phyloP scores from a whole-genome alignment of 2,329 filamentous ascomycete genomes.

The Hypomyces perniciosus region DNA sequence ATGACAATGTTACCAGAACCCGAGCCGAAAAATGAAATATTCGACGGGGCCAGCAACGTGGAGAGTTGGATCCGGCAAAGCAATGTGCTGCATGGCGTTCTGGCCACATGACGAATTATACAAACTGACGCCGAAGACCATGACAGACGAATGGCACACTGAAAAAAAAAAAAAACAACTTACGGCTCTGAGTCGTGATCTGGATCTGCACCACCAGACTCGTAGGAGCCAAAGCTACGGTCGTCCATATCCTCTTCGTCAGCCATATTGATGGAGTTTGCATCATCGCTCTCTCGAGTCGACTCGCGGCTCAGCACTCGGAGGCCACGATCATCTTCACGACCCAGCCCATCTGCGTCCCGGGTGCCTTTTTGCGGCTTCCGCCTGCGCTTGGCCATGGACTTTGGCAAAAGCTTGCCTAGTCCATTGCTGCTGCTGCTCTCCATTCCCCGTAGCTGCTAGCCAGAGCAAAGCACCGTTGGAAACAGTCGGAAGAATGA shows the following conservation, averaged over 20 bases:
- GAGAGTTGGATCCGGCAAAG: too few relatives aligned
- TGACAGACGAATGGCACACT: background rate
- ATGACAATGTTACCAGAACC: too few relatives aligned
- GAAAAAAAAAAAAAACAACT: constrained; percentile 3
- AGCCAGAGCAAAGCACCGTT: background rate
- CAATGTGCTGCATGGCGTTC: too few relatives aligned
- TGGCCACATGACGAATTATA: too few relatives aligned
- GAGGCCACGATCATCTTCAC: constrained; percentile 25
- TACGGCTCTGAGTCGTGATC: constrained; percentile 22
- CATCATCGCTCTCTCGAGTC: constrained; percentile 31
- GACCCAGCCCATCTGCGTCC: constrained; percentile 26
- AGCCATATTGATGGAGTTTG: constrained; percentile 23
- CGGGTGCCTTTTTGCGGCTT: constrained; percentile 40
- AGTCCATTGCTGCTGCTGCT: constrained; percentile 29
- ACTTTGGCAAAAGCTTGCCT: constrained; percentile 48
- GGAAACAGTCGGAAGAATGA: background rate
- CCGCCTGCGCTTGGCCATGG: constrained; percentile 41
- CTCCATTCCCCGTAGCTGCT: constrained; percentile 10
- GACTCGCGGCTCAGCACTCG: constrained; percentile 33
- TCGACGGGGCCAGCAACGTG: too few relatives aligned
- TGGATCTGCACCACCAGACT: constrained; percentile 30
- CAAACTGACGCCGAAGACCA: background rate
- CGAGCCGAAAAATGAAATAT: too few relatives aligned
- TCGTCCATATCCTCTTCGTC: constrained; percentile 29
- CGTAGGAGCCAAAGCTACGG: constrained; percentile 29